A percentile compares a stretch with the other conserved stretches of the same genome.
Evolutionary conservation across 331 rosid genomes (phyloP).

Genomic region (Cydonia oblonga): DNA sequence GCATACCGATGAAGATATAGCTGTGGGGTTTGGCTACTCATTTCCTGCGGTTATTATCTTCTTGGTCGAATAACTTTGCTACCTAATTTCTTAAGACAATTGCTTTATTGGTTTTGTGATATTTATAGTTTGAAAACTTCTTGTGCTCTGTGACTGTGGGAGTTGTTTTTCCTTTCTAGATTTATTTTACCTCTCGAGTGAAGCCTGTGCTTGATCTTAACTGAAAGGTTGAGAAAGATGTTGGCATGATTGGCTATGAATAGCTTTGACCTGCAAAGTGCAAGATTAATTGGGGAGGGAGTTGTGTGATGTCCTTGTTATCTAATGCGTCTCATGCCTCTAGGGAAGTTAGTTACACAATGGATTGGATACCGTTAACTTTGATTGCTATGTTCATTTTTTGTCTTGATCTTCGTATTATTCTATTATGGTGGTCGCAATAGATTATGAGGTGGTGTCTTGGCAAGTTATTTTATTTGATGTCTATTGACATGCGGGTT

Average conservation of each 20-base stretch:
- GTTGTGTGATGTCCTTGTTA: too few relatives aligned
- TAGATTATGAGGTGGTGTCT: conserved; percentile 12
- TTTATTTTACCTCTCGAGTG: background rate
- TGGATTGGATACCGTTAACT: background rate
- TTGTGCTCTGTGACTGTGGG: background rate
- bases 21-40: conserved; percentile 10
- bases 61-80: background rate
- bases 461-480: conserved; percentile 14
- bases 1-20: conserved; percentile 12
- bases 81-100: conserved; percentile 12
- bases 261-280: too few relatives aligned
- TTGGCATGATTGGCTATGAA: too few relatives aligned
- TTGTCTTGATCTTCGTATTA: background rate
- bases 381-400: background rate
- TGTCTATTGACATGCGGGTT: conserved; percentile 9
- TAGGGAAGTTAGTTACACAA: background rate
- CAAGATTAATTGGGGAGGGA: too few relatives aligned
- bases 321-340: too few relatives aligned
- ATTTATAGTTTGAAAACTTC: conserved; percentile 4
- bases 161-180: background rate
- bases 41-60: conserved; percentile 16
- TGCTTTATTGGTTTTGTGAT: conserved; percentile 16
- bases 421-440: conserved; percentile 3
- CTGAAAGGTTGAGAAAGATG: background rate
- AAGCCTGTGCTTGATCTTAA: background rate